A percentile compares a stretch with the other conserved stretches of the same genome.
phyloP scores from a whole-genome alignment of 2,329 filamentous ascomycete species.

The Calonectria pseudoturangicola region DNA sequence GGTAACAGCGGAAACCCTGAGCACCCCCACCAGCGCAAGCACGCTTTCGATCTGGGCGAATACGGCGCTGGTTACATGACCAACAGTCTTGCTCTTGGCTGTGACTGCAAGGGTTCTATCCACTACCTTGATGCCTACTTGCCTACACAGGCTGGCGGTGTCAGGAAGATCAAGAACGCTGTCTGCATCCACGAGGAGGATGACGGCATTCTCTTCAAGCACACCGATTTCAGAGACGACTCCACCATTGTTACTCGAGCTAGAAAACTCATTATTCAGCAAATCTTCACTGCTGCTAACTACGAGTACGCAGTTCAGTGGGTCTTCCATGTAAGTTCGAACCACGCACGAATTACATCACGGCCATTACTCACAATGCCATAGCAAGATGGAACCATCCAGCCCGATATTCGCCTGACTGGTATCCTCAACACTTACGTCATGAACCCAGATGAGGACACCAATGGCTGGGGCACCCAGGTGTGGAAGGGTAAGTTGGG shows the following conservation, averaged over 20 bases:
- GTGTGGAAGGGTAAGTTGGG: slow-evolving; percentile 77
- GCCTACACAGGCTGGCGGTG: slow-evolving; percentile 84
- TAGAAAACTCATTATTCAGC: slow-evolving; percentile 89
- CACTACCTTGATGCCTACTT: slow-evolving; percentile 94
- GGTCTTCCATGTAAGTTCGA: slow-evolving; percentile 76
- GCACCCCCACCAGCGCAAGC: slow-evolving; percentile 86
- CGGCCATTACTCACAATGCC: slow-evolving; percentile 7
- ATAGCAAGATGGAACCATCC: slow-evolving; percentile 88
- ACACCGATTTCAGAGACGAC: slow-evolving; percentile 94
- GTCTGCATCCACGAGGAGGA: slow-evolving; percentile 98
- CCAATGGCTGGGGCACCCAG: slow-evolving; percentile 91
- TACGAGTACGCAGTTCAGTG: slow-evolving; percentile 89
- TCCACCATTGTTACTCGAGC: slow-evolving; percentile 90
- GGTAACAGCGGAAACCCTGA: slow-evolving; percentile 79
- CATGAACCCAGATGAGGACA: slow-evolving; percentile 87
- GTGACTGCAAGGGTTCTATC: slow-evolving; percentile 92
- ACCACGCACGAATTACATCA: neutral
- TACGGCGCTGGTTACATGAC: slow-evolving; percentile 91
- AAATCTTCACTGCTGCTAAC: slow-evolving; percentile 96
- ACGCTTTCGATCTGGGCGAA: slow-evolving; percentile 87
- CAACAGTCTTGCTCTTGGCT: slow-evolving; percentile 84
- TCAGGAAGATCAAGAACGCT: slow-evolving; percentile 91
- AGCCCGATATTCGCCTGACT: slow-evolving; percentile 93
- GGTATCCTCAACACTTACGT: slow-evolving; percentile 95
- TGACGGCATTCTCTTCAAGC: slow-evolving; percentile 93